These are phyloP conservation scores for Sclerotinia subarctica DNA, from an alignment of 2,329 filamentous ascomycete genomes.

Conservation along the genomic window DNA sequence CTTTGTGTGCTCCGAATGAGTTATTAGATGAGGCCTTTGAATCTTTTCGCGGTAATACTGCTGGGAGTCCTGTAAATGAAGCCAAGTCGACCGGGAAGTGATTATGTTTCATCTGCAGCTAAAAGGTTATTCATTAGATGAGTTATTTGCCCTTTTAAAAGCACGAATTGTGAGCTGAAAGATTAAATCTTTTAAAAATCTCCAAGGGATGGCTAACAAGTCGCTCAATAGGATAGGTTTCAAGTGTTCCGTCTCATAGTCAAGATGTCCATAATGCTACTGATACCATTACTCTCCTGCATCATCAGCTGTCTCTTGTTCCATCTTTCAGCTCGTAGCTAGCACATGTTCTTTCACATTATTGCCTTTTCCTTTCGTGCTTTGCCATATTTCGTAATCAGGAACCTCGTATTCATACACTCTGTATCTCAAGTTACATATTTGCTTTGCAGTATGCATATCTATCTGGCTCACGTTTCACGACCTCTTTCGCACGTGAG, in stretches of 20 bases:
- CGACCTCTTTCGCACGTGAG: constrained; percentile 4
- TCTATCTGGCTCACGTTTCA: not conserved
- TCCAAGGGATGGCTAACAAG: not conserved
- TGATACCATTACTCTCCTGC: not conserved
- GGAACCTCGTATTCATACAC: not conserved
- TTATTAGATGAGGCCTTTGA: no score
- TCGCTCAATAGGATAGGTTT: not conserved
- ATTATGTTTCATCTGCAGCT: no score
- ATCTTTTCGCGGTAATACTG: no score
- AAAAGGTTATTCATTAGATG: no score
- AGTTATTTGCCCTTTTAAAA: no score
- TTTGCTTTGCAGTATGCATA: not conserved
- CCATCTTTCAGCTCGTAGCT: not conserved
- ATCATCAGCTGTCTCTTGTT: not conserved
- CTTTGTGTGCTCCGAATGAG: no score
- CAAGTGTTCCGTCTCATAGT: not conserved
- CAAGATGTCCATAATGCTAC: not conserved
- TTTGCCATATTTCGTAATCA: not conserved
- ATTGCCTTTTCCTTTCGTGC: not conserved
- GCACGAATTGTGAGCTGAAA: no score
- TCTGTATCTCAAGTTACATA: not conserved
- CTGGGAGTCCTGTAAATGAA: no score
- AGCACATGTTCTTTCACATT: not conserved
- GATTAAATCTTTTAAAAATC: not conserved
- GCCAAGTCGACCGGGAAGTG: no score